A percentile compares a stretch with the other conserved stretches of the same genome.
These are phyloP conservation scores for Phytopythium helicoides DNA, from an alignment of 352 stramenopile genomes.

Conservation along the genomic window DNA sequence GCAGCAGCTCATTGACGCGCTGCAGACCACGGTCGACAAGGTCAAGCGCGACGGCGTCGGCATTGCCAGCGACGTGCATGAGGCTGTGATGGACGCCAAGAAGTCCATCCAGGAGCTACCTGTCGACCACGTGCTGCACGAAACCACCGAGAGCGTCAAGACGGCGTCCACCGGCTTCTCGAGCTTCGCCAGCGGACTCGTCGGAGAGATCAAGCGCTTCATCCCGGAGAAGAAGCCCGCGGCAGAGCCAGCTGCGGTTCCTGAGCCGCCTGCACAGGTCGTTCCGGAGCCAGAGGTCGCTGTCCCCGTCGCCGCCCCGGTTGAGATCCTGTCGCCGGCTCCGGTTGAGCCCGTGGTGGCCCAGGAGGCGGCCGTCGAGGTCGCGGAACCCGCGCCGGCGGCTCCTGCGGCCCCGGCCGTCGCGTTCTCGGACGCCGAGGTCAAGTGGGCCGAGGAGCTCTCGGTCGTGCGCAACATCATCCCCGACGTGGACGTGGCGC, in stretches of 20 bases:
- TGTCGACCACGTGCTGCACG: constrained; percentile 79
- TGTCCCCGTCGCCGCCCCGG: constrained; percentile 20
- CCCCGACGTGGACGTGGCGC: constrained; percentile 41
- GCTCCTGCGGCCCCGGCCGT: too few relatives aligned
- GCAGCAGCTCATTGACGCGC: constrained; percentile 75
- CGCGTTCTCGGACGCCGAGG: constrained; percentile 60
- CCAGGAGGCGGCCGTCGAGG: constrained; percentile 35
- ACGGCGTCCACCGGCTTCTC: constrained; percentile 64
- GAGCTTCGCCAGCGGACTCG: constrained; percentile 73
- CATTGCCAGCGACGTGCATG: too few relatives aligned
- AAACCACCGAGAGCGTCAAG: constrained; percentile 79
- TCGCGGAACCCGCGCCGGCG: constrained; percentile 32
- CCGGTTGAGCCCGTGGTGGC: too few relatives aligned
- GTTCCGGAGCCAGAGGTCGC: constrained; percentile 16
- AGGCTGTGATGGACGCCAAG: too few relatives aligned
- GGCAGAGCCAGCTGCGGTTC: too few relatives aligned
- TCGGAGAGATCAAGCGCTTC: constrained; percentile 64
- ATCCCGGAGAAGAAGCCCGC: constrained; percentile 11
- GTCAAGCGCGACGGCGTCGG: constrained; percentile 71
- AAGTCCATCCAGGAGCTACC: constrained; percentile 78
- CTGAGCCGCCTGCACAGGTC: too few relatives aligned
- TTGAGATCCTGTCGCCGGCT: too few relatives aligned
- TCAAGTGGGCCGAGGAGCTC: constrained; percentile 76
- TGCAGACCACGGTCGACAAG: constrained; percentile 75
- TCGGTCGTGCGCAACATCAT: constrained; percentile 77